Base-by-base conservation (phyloP, 129 eudicot species). In the Heracleum sosnowskyi region DNA sequence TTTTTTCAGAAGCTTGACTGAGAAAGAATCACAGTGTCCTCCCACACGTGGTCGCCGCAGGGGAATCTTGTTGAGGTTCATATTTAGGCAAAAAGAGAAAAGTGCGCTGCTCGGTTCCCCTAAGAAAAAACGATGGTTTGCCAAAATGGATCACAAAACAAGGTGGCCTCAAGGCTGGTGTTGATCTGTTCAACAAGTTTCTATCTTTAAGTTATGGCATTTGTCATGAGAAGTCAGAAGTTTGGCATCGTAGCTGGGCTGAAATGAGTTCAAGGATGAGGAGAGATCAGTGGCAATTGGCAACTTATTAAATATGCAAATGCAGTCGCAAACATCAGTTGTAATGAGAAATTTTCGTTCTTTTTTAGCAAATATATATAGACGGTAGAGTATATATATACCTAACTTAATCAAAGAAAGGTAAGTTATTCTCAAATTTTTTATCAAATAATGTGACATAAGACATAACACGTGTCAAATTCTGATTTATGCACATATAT, bases 151-250 rank as follows among this genome's bases (percentile, higher is more conserved):
- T 40, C 36, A n/a, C 35, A 11, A 72, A 28, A 72, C 29, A n/a
- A 72, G 76, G 53, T 72, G 76, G 76, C 76, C 76, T 72, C 76
- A 72, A 40, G 76, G 76, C 44, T 72, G 76, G 76, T 72, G 76
- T 41, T 72, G 51, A 41, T 72, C 33, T 60, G 33, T 60, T 17
- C 68, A 24, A 55, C 12, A 60, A 55, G 68, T 26, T 60, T n/a
- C 4, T 2, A n/a, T 60, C 33, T 60, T n/a, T 5, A 60, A 60
- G 17, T 60, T 60, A 26, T 26, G 68, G 16, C 68, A 60, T 60
- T 60, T 26, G 16, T 60, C 29, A 26, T 26, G 33, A 51, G 3
- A 26, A n/a, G 68, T n/a, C 71, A 29, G 2, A 31, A 28, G 72
- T 13, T 18, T 60, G 6, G 68, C 34, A 60, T 26, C 68, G 9